Conservation (phyloP, 2,329 filamentous ascomycete species). For the Phyllosticta citriasiana region DNA sequence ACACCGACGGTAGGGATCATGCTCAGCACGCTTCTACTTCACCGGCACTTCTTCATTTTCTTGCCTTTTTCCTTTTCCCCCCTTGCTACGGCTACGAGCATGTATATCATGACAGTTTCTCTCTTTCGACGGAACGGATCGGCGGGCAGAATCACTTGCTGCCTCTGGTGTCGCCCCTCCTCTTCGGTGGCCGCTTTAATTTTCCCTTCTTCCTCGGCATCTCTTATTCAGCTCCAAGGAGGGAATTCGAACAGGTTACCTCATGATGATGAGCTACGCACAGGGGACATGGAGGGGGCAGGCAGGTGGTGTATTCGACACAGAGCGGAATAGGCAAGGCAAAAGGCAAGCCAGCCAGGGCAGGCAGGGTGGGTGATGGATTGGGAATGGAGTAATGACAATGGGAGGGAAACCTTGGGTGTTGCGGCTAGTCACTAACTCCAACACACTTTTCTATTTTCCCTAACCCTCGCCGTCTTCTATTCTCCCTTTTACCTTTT, state of each 20-base stretch:
- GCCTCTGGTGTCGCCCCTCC: neutral
- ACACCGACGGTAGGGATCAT: slow-evolving; percentile 5
- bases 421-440: neutral
- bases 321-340: neutral
- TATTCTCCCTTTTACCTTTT: neutral
- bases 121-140: neutral
- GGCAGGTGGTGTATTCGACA: neutral
- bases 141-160: neutral
- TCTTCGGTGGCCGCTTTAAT: neutral
- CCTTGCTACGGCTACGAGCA: slow-evolving; percentile 1
- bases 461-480: neutral
- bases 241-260: neutral
- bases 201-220: neutral
- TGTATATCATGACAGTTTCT: slow-evolving; percentile 6
- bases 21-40: slow-evolving; percentile 1
- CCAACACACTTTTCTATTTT: neutral
- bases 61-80: neutral
- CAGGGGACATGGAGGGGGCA: neutral
- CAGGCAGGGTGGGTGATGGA: neutral
- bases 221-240: neutral
- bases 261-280: neutral
- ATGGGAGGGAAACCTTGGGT: neutral
- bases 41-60: neutral
- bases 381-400: neutral
- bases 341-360: neutral